phyloP scores from a whole-genome alignment of 2,329 filamentous ascomycete species.

The Colletotrichum brevisporum region DNA sequence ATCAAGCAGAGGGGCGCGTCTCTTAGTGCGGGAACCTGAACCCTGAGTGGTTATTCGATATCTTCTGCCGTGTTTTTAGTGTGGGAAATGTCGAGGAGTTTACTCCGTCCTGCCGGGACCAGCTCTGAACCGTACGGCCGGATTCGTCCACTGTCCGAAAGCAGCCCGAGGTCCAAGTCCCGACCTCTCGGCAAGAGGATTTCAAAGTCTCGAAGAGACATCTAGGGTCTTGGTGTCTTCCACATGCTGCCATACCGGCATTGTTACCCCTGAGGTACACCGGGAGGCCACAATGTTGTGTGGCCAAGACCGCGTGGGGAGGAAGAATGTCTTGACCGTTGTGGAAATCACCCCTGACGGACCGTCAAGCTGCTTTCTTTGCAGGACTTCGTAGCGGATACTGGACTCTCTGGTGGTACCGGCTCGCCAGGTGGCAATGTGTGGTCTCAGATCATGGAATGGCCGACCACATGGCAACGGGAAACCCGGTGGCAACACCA shows the following conservation, averaged over 20 bases:
- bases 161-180: background rate
- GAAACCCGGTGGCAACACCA: too few species aligned
- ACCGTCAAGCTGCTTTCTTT: background rate
- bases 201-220: conserved; percentile 11
- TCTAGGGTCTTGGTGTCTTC: background rate
- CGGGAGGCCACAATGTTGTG: background rate
- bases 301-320: background rate
- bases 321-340: background rate
- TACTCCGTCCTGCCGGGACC: background rate
- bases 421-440: background rate
- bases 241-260: background rate
- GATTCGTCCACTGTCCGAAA: conserved; percentile 10
- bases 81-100: background rate
- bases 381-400: background rate
- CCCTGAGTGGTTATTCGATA: background rate
- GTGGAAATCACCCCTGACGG: background rate
- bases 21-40: background rate
- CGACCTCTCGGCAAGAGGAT: conserved; percentile 5
- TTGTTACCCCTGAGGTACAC: background rate
- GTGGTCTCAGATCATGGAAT: background rate
- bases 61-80: background rate
- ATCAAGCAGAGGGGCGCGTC: background rate
- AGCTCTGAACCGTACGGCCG: background rate
- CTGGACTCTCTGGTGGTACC: background rate
- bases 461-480: too few species aligned